Conservation (phyloP, 345 rosid species). For the Moricandia moricandioides region DNA sequence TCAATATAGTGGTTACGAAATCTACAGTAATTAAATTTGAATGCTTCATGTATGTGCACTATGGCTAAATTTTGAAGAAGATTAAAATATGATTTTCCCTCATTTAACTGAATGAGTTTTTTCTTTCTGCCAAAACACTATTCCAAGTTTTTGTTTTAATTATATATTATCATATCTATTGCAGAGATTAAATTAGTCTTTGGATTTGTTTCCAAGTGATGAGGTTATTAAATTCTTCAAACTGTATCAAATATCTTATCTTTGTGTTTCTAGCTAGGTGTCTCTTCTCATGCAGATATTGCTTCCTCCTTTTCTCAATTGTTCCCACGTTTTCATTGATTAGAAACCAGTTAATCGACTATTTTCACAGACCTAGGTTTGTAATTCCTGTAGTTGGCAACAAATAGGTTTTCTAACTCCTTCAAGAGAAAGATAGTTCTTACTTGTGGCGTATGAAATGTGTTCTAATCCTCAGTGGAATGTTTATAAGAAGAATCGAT, state of each 20-base stretch:
- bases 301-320: background rate
- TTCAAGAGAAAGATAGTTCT: background rate
- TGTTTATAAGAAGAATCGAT: background rate
- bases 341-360: background rate
- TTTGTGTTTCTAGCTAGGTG: background rate
- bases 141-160: background rate
- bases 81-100: background rate
- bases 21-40: background rate
- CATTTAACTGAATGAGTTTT: background rate
- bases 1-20: background rate
- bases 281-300: background rate
- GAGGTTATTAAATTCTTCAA: background rate
- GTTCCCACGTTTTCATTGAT: background rate
- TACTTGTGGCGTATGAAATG: background rate
- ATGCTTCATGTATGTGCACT: background rate
- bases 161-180: background rate
- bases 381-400: background rate
- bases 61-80: background rate
- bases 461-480: background rate
- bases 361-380: background rate
- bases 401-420: background rate
- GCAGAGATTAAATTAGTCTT: background rate
- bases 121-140: background rate
- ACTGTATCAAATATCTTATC: background rate
- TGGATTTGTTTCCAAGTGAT: background rate